Base-by-base conservation (phyloP, 2,329 filamentous ascomycete genomes). In the Ampelomyces quisqualis region DNA sequence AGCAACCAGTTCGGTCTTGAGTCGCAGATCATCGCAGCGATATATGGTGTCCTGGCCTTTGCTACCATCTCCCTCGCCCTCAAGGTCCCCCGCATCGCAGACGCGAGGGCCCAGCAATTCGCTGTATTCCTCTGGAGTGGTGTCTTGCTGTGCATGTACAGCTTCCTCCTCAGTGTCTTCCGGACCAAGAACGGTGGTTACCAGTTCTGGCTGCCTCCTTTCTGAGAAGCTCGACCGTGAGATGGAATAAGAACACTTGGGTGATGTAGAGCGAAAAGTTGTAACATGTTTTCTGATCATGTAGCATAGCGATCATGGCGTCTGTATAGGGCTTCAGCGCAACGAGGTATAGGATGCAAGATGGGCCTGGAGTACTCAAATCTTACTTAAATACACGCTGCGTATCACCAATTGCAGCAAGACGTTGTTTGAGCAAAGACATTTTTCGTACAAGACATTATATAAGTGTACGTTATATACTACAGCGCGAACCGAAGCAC, bases 121-220 rank as follows among this genome's bases (percentile, higher is more conserved):
- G 85, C 86, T 23, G 84, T 95, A 5, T 71, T 96, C 42, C 76
- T 86, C 29, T 96, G 90, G 87, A 84, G 81, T 14, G 80, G 75
- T 31, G 74, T 93, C 20, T 72, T 96, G 41, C 83, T 95, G 57
- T 72, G 86, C 50, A 82, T 90, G 72, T 97, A 97, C 76, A 95
- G 90, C 74, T 93, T 95, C 73, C 77, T 98, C 50, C 79, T 98
- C 53, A 96, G 88, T 70, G 77, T 95, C 49, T 98, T 98, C 79
- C 83, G 90, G 59, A 77, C 86, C 59, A 98, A 98, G 83, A 98
- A 97, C 65, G 83, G 84, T 22, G 89, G 89, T 17, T 98, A 98
- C 71, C 90, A 90, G 11, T 96, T 97, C 73, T 90, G 84, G 63
- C 78, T 98, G 47, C 93, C 93, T 40, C 93, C 93, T 8, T 97